Evolutionary conservation across 2,329 filamentous ascomycete genomes (phyloP).

Genomic region (Alternaria ethzedia): DNA sequence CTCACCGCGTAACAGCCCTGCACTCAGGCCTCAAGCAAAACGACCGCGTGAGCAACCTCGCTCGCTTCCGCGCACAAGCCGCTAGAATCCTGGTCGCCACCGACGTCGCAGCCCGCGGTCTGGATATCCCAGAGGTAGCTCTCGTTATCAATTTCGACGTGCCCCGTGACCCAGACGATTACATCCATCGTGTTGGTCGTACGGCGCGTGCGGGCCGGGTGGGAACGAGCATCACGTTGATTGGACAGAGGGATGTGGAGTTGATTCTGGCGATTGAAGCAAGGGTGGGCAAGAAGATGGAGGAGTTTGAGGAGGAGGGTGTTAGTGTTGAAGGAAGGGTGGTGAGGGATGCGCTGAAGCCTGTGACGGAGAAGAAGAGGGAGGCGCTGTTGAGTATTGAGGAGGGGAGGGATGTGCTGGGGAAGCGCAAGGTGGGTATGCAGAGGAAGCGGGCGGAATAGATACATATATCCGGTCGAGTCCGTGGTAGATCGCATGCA

Average conservation of each 20-base stretch:
- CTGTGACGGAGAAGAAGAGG: slow-evolving; percentile 93
- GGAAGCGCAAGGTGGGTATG: slow-evolving; percentile 67
- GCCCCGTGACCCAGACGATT: slow-evolving; percentile 94
- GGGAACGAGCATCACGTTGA: slow-evolving; percentile 84
- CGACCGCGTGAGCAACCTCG: slow-evolving; percentile 85
- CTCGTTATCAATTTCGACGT: slow-evolving; percentile 96
- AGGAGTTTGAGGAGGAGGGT: slow-evolving; percentile 83
- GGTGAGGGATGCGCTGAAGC: slow-evolving; percentile 81
- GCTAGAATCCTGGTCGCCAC: slow-evolving; percentile 92
- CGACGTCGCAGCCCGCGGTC: slow-evolving; percentile 90
- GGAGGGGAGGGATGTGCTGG: slow-evolving; percentile 86
- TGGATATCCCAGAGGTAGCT: slow-evolving; percentile 92
- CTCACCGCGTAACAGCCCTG: slow-evolving; percentile 88
- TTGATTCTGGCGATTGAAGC: slow-evolving; percentile 89
- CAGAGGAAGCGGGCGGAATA: slow-evolving; percentile 33
- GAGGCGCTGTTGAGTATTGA: slow-evolving; percentile 91
- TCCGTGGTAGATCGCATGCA: not conserved
- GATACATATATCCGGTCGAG: not conserved
- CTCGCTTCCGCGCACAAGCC: slow-evolving; percentile 86
- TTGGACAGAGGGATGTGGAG: slow-evolving; percentile 91
- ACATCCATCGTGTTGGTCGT: slow-evolving; percentile 94
- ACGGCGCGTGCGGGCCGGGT: slow-evolving; percentile 88
- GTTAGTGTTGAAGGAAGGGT: slow-evolving; percentile 94
- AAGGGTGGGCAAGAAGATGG: slow-evolving; percentile 80
- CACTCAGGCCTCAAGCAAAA: slow-evolving; percentile 87